Evolutionary conservation across 345 rosid species (phyloP).

Genomic region (Arabis hirsuta): DNA sequence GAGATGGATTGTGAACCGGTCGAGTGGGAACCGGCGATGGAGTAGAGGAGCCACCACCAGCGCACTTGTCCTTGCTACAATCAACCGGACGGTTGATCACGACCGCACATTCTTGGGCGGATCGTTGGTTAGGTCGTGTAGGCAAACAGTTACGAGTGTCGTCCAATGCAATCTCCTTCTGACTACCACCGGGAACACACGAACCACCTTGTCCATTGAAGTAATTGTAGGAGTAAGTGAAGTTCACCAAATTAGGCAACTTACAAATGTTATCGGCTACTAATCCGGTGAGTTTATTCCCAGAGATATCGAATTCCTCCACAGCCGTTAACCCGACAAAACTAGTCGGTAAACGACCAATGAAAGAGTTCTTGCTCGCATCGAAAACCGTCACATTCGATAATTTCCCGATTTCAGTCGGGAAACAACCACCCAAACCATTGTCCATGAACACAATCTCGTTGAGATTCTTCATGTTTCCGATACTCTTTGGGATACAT

Average conservation of each 20-base stretch:
- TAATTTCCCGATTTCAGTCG: constrained; percentile 61
- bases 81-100: constrained; percentile 64
- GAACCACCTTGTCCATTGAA: constrained; percentile 55
- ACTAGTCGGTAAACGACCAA: constrained; percentile 54
- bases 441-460: constrained; percentile 67
- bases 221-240: constrained; percentile 65
- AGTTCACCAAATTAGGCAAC: constrained; percentile 58
- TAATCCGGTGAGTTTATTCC: constrained; percentile 65
- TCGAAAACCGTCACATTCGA: constrained; percentile 63
- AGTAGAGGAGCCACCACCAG: constrained; percentile 38
- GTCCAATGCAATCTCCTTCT: constrained; percentile 46
- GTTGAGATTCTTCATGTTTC: constrained; percentile 68
- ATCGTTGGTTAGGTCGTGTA: constrained; percentile 55
- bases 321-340: constrained; percentile 47
- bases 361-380: constrained; percentile 57
- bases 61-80: constrained; percentile 65
- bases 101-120: constrained; percentile 46
- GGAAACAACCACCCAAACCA: constrained; percentile 75
- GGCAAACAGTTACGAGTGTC: constrained; percentile 63
- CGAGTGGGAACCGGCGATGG: constrained; percentile 23
- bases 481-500: constrained; percentile 70
- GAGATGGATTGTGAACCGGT: constrained; percentile 17
- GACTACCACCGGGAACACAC: constrained; percentile 47
- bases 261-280: constrained; percentile 62
- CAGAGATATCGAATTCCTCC: constrained; percentile 52